Base-by-base conservation (phyloP, 768 basidiomycete species). In the Tricholoma matsutake region DNA sequence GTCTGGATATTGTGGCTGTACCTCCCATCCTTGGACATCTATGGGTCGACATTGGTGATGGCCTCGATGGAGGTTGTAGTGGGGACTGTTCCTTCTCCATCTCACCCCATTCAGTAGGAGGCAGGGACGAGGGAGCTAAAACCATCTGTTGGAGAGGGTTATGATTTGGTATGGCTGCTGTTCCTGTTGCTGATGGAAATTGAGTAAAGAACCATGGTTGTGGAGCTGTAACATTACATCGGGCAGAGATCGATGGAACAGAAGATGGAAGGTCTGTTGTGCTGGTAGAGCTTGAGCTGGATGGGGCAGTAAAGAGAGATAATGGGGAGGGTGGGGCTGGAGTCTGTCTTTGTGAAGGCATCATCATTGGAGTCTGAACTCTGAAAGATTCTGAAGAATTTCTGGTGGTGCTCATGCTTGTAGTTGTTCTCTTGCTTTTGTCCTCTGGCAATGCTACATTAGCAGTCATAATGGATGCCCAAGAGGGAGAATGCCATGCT, bases 311-410 rank as follows among this genome's bases (percentile, higher is more conserved):
- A 35, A 52, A 54, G n/a, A 35, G 2, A 31, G 56, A 31, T 16
- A 63, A 13, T 32, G 61, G 64, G 8, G 66, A 63, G 16, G 60
- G 56, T 34, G 64, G 53, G 18, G 57, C 45, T n/a, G n/a, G n/a
- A n/a, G n/a, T n/a, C n/a, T n/a, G n/a, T n/a, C n/a, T n/a, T n/a
- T n/a, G n/a, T n/a, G n/a, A n/a, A n/a, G n/a, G n/a, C n/a, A n/a
- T n/a, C n/a, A n/a, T n/a, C n/a, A n/a, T n/a, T 4, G 18, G 43
- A 22, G 29, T 56, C 29, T 56, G 55, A 18, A 20, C 18, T 13
- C 11, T 22, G 10, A 41, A 56, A 5, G 55, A 56, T 4, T 56
- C 55, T 11, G 55, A 56, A 25, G 55, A 56, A 9, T 39, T 39
- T 28, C 55, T 11, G 9, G 25, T 22, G 20, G 55, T 39, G 22